Evolutionary conservation across 2,329 filamentous ascomycete species (phyloP), one percentile per base, ranked within the genome.

Genomic region (Cladosporium sp.): DNA sequence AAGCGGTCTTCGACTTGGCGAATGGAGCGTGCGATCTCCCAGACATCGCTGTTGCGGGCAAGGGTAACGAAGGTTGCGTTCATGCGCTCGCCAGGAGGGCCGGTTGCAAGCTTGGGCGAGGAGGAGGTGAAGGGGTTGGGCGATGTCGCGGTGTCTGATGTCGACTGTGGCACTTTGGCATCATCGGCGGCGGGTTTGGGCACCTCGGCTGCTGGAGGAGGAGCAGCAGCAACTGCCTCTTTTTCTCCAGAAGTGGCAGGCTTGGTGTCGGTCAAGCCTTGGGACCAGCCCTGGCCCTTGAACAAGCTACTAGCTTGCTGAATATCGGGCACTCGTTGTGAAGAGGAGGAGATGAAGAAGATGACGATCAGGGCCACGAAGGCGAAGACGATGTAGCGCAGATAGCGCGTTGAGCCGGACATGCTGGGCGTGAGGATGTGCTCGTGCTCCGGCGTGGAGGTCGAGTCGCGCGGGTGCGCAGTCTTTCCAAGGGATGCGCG

Each of bases 41-140:
- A 99, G 25, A 97, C 78, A 71, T 99, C 94, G 57, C 80, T 82
- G 77, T 99, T 99, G 68, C 94, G 88, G 55, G 94, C 94, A 60
- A 99, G 83, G 20, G 92, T 96, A 54, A 99, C 91, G 70, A 99
- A 99, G 10, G 94, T 99, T 51, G 95, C 94, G 75, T 99, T 99
- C 82, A 96, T 90, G 68, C 90, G 89, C 60, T 86, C 84, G 52
- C 88, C 88, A 10, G 83, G 78, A 13, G 83, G 82, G 32, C 80
- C 80, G 17, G 74, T 70, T 10, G 47, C 19, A 73, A 68, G 44
- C 37, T 51, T 37, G 17, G 65, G 67, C 55, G 47, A 34, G 58
- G 58, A 55, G 9, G 51, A 55, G n/a, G 61, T 49, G 50, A 59
- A 57, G 35, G 67, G 69, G 63, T 71, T 72, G 42, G 68, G 70